Conservation (phyloP, 2,329 filamentous ascomycete species). For the Fusarium solani-melongenae region DNA sequence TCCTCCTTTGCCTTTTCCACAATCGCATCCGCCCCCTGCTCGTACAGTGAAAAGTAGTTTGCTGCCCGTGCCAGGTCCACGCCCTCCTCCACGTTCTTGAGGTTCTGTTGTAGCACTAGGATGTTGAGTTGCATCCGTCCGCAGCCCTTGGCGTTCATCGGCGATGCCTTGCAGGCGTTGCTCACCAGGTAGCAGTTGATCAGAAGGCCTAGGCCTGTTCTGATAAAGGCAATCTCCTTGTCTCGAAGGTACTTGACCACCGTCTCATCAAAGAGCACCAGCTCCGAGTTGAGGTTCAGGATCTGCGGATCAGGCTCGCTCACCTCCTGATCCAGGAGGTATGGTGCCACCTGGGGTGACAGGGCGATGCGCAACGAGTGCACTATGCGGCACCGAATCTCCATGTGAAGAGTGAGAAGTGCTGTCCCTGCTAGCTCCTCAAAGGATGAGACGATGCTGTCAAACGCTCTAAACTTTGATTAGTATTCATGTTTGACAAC, state of each 20-base stretch:
- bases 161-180: conserved; percentile 75
- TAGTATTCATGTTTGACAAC: conserved; percentile 29
- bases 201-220: conserved; percentile 78
- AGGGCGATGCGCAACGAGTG: conserved; percentile 76
- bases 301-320: conserved; percentile 83
- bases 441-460: conserved; percentile 85
- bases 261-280: conserved; percentile 90
- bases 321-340: conserved; percentile 76
- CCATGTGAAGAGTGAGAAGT: conserved; percentile 87
- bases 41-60: conserved; percentile 77
- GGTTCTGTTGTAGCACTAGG: conserved; percentile 92
- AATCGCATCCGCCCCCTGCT: conserved; percentile 72
- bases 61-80: conserved; percentile 72
- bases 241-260: conserved; percentile 77
- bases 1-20: conserved; percentile 69
- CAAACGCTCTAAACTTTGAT: conserved; percentile 73
- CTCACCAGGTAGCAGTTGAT: conserved; percentile 83
- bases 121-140: conserved; percentile 94
- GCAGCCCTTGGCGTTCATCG: conserved; percentile 87
- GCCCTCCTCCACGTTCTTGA: conserved; percentile 87
- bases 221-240: conserved; percentile 79
- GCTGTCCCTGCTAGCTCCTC: conserved; percentile 82
- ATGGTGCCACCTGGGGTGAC: conserved; percentile 70
- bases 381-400: conserved; percentile 86
- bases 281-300: conserved; percentile 82